Evolutionary conservation across 1,139 yeast genomes (phyloP), one percentile per base, ranked within the genome.

Genomic region (Nakaseomyces kungkrabaensis): DNA sequence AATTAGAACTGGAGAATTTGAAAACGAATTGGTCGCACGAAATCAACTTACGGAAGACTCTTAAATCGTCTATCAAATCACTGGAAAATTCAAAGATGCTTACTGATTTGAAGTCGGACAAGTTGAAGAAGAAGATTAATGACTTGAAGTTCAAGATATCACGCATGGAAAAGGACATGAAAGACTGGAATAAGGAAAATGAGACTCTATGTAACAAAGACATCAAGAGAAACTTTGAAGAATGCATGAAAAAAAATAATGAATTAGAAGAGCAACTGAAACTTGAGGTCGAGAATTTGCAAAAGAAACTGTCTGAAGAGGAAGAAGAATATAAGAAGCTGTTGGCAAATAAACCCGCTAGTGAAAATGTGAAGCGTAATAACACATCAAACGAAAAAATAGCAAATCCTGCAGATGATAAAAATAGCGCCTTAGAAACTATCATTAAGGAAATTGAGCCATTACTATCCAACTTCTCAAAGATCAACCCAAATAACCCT

Each of bases 21-120:
- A 65, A 59, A 48, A 56, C 52, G 8, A 62, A 61, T 46, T 63
- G 67, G 67, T 56, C 59, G n/a, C 65, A 63, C 49, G 66, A 63
- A 48, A 58, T 60, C 24, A 66, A 63, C 43, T 49, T 62, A 25
- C 54, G 60, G 17, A 63, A 63, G 54, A 58, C 66, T 6, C 50
- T 63, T 38, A 65, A 61, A 50, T 62, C 67, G 10, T 63, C 59
- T 37, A 62, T 64, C 22, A 64, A 63, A 50, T 59, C 67, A 3
- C 51, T 65, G 43, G 68, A 64, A 47, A 64, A 64, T 49, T 57
- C 65, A 10, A 65, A 64, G 48, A 47, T 62, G n/a, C 51, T 63
- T 22, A 56, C 60, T 44, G 68, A 65, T 45, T 50, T 61, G 48
- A 63, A 65, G 47, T 46, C 58, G 40, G 61, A 59, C 24, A 64